Percentiles rank a stretch among this genome's conserved stretches.
phyloP scores from a whole-genome alignment of 306 rosid genomes.

The Rubus parviflorus region DNA sequence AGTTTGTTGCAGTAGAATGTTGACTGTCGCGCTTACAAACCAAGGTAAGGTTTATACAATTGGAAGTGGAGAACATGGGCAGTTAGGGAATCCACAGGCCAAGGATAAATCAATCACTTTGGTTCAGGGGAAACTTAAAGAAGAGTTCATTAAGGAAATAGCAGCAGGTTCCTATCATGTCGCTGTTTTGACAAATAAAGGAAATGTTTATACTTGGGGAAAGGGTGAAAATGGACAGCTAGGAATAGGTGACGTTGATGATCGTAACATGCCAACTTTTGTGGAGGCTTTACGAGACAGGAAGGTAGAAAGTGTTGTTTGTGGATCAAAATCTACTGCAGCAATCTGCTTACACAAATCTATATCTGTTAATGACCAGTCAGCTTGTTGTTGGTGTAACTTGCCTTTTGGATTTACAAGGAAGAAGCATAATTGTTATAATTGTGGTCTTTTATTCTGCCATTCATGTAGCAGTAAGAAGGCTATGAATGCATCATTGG shows the following conservation, averaged over 20 bases:
- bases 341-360: conserved; percentile 81
- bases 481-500: conserved; percentile 63
- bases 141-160: conserved; percentile 66
- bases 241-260: conserved; percentile 70
- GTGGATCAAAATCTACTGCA: conserved; percentile 74
- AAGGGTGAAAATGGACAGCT: conserved; percentile 71
- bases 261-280: conserved; percentile 56
- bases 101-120: conserved; percentile 50
- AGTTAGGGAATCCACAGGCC: conserved; percentile 66
- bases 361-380: conserved; percentile 63
- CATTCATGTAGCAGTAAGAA: conserved; percentile 60
- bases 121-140: conserved; percentile 73
- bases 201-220: conserved; percentile 80
- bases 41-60: conserved; percentile 68
- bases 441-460: conserved; percentile 66
- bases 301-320: conserved; percentile 61
- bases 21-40: conserved; percentile 71
- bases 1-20: conserved; percentile 80
- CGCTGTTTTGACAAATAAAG: conserved; percentile 62
- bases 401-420: conserved; percentile 71
- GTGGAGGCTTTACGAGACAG: conserved; percentile 66
- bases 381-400: conserved; percentile 76
- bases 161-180: conserved; percentile 72
- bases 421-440: conserved; percentile 47
- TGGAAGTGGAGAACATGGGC: conserved; percentile 70